These are phyloP conservation scores for Cordyceps farinosa DNA, from an alignment of 2,329 filamentous ascomycete genomes.

Conservation along the genomic window DNA sequence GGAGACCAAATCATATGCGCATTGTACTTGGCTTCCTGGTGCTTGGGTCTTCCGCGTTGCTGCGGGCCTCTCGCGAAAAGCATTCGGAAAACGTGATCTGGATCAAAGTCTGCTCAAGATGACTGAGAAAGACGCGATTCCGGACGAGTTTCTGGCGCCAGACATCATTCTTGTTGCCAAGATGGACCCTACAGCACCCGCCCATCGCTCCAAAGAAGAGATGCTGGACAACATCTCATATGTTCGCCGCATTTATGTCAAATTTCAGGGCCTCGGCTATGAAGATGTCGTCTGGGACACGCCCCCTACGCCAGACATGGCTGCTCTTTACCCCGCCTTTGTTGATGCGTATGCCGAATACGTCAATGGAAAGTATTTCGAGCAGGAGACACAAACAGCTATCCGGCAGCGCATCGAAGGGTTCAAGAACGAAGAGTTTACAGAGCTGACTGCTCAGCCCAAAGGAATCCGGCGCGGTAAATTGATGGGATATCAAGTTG, in stretches of 20 bases:
- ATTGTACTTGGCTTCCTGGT: conserved; percentile 82
- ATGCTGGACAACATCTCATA: conserved; percentile 69
- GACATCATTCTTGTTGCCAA: conserved; percentile 87
- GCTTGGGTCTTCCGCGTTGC: conserved; percentile 80
- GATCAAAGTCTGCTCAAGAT: conserved; percentile 59
- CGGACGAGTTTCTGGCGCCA: conserved; percentile 77
- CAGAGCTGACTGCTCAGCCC: conserved; percentile 69
- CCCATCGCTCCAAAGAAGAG: conserved; percentile 58
- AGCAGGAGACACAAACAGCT: conserved; percentile 48
- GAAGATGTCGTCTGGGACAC: conserved; percentile 89
- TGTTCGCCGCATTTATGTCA: conserved; percentile 73
- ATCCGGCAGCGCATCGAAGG: conserved; percentile 66
- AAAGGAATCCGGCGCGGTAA: conserved; percentile 69
- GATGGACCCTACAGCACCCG: conserved; percentile 45
- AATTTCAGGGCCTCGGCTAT: conserved; percentile 89
- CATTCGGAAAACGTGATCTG: conserved; percentile 70
- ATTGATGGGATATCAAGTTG: conserved; percentile 89
- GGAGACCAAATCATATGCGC: conserved; percentile 74
- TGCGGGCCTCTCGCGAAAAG: conserved; percentile 59
- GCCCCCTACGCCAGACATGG: conserved; percentile 64
- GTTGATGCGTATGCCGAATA: conserved; percentile 81
- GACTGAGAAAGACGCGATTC: conserved; percentile 73
- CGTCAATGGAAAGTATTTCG: conserved; percentile 72
- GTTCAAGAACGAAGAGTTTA: conserved; percentile 65
- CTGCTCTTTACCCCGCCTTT: conserved; percentile 73